Percentiles rank a stretch among this genome's conserved stretches.
Evolutionary conservation across 2,329 filamentous ascomycete genomes (phyloP).

Genomic region (Botrytis squamosa): DNA sequence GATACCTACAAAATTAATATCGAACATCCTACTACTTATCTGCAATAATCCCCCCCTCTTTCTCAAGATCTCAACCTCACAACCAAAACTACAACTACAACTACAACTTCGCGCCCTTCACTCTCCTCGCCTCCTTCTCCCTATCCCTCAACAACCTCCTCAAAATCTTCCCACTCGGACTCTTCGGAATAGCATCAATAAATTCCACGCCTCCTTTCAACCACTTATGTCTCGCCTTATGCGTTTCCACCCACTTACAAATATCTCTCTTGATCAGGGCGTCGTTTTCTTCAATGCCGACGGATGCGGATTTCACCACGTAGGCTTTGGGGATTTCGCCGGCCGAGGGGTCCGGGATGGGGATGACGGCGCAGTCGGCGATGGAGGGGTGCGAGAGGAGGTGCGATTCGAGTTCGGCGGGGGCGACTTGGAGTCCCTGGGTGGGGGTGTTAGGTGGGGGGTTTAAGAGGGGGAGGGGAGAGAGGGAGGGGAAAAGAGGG

Average conservation of each 20-base stretch:
- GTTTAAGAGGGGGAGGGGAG: background rate
- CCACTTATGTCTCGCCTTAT: constrained; percentile 69
- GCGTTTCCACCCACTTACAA: constrained; percentile 59
- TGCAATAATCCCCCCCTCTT: background rate
- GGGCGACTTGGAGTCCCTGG: constrained; percentile 74
- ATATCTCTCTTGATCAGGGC: constrained; percentile 50
- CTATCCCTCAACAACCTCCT: constrained; percentile 67
- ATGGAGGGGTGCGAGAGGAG: constrained; percentile 72
- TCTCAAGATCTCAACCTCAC: constrained; percentile 41
- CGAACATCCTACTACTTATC: background rate
- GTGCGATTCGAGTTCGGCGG: constrained; percentile 79
- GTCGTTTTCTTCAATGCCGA: constrained; percentile 55
- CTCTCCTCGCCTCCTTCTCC: constrained; percentile 67
- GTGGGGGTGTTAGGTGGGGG: background rate
- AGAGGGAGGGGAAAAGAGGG: background rate
- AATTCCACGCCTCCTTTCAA: constrained; percentile 63
- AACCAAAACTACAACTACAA: too few species aligned
- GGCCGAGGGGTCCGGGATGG: constrained; percentile 60
- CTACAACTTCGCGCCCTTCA: constrained; percentile 64
- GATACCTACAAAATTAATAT: background rate
- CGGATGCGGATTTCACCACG: constrained; percentile 53
- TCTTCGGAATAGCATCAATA: constrained; percentile 68
- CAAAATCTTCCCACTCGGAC: constrained; percentile 71
- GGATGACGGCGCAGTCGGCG: constrained; percentile 77
- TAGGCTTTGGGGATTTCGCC: constrained; percentile 68